These are phyloP conservation scores for Oryza coarctata DNA, from an alignment of 176 grass and related monocot genomes.

Conservation along the genomic window DNA sequence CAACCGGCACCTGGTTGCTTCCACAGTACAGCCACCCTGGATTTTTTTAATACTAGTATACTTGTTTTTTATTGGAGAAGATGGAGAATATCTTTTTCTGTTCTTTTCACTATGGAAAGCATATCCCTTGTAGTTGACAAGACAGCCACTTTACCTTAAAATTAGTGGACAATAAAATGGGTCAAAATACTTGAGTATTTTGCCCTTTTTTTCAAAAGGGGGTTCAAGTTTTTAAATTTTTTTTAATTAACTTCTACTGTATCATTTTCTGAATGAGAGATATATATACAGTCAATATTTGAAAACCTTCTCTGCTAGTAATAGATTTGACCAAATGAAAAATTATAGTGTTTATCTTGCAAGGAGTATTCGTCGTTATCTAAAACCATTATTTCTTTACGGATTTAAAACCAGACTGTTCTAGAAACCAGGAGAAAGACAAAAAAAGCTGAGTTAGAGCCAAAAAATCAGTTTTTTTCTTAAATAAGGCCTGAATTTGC, in stretches of 20 bases:
- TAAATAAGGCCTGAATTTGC: neutral
- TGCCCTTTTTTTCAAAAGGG: too few relatives aligned
- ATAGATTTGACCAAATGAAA: neutral
- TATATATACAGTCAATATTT: neutral
- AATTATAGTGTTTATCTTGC: neutral
- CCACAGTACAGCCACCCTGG: neutral
- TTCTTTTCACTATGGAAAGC: neutral
- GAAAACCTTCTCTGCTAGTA: neutral
- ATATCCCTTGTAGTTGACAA: neutral
- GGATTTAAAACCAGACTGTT: neutral
- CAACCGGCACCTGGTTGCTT: conserved; percentile 21
- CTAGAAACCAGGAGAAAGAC: neutral
- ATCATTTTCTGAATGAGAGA: neutral
- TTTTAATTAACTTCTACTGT: neutral
- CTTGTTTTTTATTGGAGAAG: neutral
- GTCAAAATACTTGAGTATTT: too few relatives aligned
- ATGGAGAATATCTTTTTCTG: neutral
- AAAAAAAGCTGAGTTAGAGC: neutral
- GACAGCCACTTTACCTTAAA: neutral
- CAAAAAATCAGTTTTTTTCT: neutral
- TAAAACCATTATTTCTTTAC: neutral
- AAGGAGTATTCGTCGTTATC: neutral
- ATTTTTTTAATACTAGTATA: neutral
- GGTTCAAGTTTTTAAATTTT: neutral
- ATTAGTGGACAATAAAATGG: too few relatives aligned